Percentiles rank a stretch among this genome's conserved stretches.
These are phyloP conservation scores for Clitopilus hobsonii DNA, from an alignment of 768 basidiomycete species.

Conservation along the genomic window DNA sequence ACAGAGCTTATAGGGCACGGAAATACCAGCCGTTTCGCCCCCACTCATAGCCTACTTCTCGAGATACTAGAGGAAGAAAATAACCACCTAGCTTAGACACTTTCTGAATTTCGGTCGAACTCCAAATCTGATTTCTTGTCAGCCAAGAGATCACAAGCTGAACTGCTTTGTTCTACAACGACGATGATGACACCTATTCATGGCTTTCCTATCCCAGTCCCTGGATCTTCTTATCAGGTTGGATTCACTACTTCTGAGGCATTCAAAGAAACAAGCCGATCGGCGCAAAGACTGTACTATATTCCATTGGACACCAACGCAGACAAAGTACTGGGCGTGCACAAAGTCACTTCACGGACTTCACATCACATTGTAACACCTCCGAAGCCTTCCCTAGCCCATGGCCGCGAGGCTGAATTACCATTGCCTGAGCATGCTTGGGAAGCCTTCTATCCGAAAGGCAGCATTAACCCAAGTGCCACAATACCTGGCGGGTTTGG, in stretches of 20 bases:
- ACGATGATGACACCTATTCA: too few species aligned
- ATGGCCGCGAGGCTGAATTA: slow-evolving; percentile 2
- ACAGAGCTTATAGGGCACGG: too few species aligned
- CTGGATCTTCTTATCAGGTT: neutral
- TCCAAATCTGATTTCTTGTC: too few species aligned
- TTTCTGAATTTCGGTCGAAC: too few species aligned
- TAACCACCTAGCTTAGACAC: too few species aligned
- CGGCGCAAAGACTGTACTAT: slow-evolving; percentile 20
- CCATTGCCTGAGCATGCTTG: slow-evolving; percentile 36
- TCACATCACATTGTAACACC: slow-evolving; percentile 26
- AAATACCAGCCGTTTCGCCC: too few species aligned
- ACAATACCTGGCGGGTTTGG: slow-evolving; percentile 59
- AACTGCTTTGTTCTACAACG: too few species aligned
- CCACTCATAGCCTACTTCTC: too few species aligned
- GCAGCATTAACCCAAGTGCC: slow-evolving; percentile 55
- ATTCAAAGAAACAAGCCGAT: neutral
- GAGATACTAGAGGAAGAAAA: too few species aligned
- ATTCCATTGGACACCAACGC: slow-evolving; percentile 14
- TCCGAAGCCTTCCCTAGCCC: slow-evolving; percentile 11
- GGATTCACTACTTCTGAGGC: neutral
- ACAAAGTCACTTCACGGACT: slow-evolving; percentile 37
- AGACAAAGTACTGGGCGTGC: slow-evolving; percentile 44
- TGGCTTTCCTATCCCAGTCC: neutral
- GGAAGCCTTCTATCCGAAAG: slow-evolving; percentile 58
- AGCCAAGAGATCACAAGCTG: too few species aligned